Conservation (phyloP, 139 green algal genomes). For the Picochlorum sp. region DNA sequence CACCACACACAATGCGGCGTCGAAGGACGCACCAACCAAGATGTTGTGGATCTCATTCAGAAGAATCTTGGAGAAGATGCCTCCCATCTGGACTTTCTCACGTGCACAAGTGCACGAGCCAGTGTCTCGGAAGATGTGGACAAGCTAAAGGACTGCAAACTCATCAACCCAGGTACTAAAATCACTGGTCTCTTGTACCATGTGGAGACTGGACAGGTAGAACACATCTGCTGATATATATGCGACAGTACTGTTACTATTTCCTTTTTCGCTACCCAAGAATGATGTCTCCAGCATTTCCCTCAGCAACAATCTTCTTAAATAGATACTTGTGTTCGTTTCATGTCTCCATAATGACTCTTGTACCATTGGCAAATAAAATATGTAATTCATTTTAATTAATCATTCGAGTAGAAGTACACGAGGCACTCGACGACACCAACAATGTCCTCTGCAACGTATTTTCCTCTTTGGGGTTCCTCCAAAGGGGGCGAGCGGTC, state of each 20-base stretch:
- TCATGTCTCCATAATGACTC: too few species aligned
- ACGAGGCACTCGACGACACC: too few species aligned
- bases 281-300: too few species aligned
- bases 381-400: too few species aligned
- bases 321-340: too few species aligned
- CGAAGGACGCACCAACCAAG: conserved; percentile 17
- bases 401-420: too few species aligned
- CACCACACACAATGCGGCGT: conserved; percentile 65
- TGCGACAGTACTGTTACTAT: background rate
- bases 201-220: conserved; percentile 35
- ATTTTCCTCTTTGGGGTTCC: too few species aligned
- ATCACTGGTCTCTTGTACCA: conserved; percentile 47
- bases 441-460: too few species aligned
- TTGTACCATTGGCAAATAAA: too few species aligned
- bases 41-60: conserved; percentile 35
- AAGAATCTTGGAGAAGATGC: conserved; percentile 29
- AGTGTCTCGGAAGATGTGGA: conserved; percentile 43
- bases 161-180: conserved; percentile 20
- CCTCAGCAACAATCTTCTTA: too few species aligned
- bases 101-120: conserved; percentile 35
- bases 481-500: too few species aligned
- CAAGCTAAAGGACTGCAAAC: conserved; percentile 17
- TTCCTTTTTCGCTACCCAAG: too few species aligned
- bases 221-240: background rate
- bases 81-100: conserved; percentile 31